phyloP scores from a whole-genome alignment of 2,329 filamentous ascomycete species.

The Nothophaeocryptopus gaeumannii region DNA sequence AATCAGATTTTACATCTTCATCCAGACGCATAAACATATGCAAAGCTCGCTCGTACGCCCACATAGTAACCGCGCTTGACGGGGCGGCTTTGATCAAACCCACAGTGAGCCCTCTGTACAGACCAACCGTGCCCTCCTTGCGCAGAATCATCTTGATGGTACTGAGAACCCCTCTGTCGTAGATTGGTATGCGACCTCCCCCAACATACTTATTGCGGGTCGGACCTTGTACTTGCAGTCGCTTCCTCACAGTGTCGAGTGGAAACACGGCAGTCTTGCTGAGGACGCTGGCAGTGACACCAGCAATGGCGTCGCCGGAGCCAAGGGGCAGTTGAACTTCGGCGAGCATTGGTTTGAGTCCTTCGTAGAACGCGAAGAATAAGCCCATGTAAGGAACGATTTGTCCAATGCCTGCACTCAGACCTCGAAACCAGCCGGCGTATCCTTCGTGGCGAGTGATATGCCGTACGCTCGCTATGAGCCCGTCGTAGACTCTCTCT shows the following conservation, averaged over 20 bases:
- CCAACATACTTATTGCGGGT: conserved; percentile 70
- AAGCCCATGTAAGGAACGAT: conserved; percentile 96
- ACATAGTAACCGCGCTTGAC: conserved; percentile 88
- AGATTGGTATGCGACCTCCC: conserved; percentile 76
- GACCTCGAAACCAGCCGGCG: conserved; percentile 81
- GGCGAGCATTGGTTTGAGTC: conserved; percentile 51
- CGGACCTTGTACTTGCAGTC: conserved; percentile 92
- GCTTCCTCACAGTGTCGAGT: conserved; percentile 85
- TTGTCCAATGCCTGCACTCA: conserved; percentile 76
- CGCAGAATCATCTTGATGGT: conserved; percentile 67
- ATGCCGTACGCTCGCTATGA: conserved; percentile 65
- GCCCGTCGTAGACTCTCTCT: conserved; percentile 71
- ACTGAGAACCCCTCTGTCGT: conserved; percentile 62
- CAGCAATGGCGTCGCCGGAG: conserved; percentile 78
- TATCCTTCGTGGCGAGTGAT: conserved; percentile 74
- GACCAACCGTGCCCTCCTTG: conserved; percentile 71
- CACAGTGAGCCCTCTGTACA: conserved; percentile 86
- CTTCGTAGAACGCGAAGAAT: conserved; percentile 89
- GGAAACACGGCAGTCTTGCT: conserved; percentile 92
- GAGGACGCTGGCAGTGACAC: conserved; percentile 72
- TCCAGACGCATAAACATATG: conserved; percentile 29
- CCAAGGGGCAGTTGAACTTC: conserved; percentile 59
- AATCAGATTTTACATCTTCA: too few relatives aligned
- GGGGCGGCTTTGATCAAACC: conserved; percentile 91
- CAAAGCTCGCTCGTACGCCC: conserved; percentile 83